A percentile compares a stretch with the other conserved stretches of the same genome.
Conservation (phyloP, 805 yeast species). For the Tetrapisispora taiwanensis region DNA sequence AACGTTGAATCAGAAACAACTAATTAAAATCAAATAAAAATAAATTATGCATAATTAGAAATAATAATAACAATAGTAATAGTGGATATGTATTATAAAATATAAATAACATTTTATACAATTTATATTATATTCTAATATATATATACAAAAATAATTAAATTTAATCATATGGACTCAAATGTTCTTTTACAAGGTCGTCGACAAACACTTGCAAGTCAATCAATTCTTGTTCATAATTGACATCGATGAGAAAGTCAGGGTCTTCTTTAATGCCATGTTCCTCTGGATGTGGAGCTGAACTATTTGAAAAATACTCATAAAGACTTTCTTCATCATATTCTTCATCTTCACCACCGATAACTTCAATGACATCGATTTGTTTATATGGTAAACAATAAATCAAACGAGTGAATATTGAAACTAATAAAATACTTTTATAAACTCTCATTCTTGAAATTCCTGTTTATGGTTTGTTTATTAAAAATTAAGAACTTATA, state of each 20-base stretch:
- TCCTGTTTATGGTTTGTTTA: too few relatives aligned
- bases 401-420: not conserved
- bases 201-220: not conserved
- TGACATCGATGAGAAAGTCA: not conserved
- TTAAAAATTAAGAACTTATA: too few relatives aligned
- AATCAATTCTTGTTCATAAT: not conserved
- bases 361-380: not conserved
- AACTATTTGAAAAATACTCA: not conserved
- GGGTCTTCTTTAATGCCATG: not conserved
- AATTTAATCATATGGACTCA: not conserved
- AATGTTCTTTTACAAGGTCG: not conserved
- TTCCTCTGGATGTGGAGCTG: not conserved
- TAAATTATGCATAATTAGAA: not conserved
- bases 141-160: not conserved
- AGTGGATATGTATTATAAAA: not conserved
- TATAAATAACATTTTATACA: too few relatives aligned
- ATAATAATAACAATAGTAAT: too few relatives aligned
- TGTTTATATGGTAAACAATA: not conserved
- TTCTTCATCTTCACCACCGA: not conserved
- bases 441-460: too few relatives aligned
- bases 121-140: not conserved
- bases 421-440: not conserved
- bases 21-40: too few relatives aligned
- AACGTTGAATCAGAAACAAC: not conserved
- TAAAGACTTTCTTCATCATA: not conserved